These are phyloP conservation scores for Torrubiellomyces zombiae DNA, from an alignment of 2,329 filamentous ascomycete genomes.

Conservation along the genomic window DNA sequence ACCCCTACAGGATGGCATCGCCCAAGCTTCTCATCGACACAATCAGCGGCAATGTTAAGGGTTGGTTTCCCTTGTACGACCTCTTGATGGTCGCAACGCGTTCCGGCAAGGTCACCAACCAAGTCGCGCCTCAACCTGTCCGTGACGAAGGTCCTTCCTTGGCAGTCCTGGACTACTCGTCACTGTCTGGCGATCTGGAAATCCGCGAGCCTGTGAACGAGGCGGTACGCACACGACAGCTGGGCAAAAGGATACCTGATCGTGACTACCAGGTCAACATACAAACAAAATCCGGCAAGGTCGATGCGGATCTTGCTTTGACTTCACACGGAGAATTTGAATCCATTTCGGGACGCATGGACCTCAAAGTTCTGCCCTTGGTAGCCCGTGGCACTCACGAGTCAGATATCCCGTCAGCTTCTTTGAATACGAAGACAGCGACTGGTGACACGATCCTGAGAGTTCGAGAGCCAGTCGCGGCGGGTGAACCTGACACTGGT, in stretches of 20 bases:
- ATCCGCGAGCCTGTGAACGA: conserved; percentile 22
- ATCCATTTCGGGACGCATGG: conserved; percentile 24
- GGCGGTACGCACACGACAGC: conserved; percentile 6
- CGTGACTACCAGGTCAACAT: conserved; percentile 30
- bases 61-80: conserved; percentile 35
- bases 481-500: conserved; percentile 18
- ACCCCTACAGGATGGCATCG: conserved; percentile 24
- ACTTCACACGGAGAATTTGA: conserved; percentile 17
- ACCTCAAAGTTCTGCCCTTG: conserved; percentile 26
- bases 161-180: conserved; percentile 23
- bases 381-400: conserved; percentile 12
- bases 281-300: conserved; percentile 25
- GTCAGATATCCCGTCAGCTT: no score
- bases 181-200: conserved; percentile 26
- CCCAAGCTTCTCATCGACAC: conserved; percentile 24
- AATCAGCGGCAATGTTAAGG: conserved; percentile 25
- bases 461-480: conserved; percentile 26
- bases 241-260: conserved; percentile 17
- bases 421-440: conserved; percentile 24
- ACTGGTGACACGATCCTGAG: conserved; percentile 23
- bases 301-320: conserved; percentile 24
- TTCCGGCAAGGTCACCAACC: conserved; percentile 25
- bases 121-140: conserved; percentile 23
- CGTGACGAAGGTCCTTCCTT: conserved; percentile 16
- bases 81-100: conserved; percentile 25